Evolutionary conservation across 306 rosid genomes (phyloP), one percentile per base, ranked within the genome.

Genomic region (Gastrolobium bilobum): DNA sequence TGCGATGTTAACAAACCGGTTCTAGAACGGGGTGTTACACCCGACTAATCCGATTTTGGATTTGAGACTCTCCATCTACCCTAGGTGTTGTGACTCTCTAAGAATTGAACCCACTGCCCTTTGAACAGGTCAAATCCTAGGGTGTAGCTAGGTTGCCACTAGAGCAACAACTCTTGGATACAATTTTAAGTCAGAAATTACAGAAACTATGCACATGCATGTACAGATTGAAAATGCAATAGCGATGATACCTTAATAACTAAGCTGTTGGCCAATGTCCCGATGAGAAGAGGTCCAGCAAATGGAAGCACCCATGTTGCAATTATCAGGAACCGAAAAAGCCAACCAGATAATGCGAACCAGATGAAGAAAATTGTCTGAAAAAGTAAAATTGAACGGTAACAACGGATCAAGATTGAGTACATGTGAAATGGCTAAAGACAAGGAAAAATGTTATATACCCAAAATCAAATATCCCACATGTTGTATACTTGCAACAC

Each of bases 311-410:
- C 86, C 98, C 99, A 95, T 3, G 89, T 84, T 6, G 90, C 97
- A 42, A 91, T 52, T 61, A 95, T 85, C 76, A 95, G 79, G 63
- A 86, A 2, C 75, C 98, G 98, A 39, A 95, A 95, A 33, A 93
- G 96, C 98, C 99, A 95, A 66, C 99, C 99, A 71, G 99, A 95
- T 29, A 95, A 81, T 30, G 97, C 98, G 75, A 95, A 89, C 99
- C 98, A 95, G 76, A 95, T 83, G 87, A 95, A 93, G 91, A 95
- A 91, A 65, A 93, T 63, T 11, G 99, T 95, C 99, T 95, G 79
- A 79, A 80, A 83, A 80, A 82, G 6, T 11, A 40, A 62, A 74
- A 67, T 47, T 2, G 30, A 77, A 65, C 42, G n/a, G 10, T 4
- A 10, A 68, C 51, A 13, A 58, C 8, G 35, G 61, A 81, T 10